Evolutionary conservation across 1,139 yeast genomes (phyloP), one percentile per base, ranked within the genome.

Genomic region (Saccharomyces uvarum): DNA sequence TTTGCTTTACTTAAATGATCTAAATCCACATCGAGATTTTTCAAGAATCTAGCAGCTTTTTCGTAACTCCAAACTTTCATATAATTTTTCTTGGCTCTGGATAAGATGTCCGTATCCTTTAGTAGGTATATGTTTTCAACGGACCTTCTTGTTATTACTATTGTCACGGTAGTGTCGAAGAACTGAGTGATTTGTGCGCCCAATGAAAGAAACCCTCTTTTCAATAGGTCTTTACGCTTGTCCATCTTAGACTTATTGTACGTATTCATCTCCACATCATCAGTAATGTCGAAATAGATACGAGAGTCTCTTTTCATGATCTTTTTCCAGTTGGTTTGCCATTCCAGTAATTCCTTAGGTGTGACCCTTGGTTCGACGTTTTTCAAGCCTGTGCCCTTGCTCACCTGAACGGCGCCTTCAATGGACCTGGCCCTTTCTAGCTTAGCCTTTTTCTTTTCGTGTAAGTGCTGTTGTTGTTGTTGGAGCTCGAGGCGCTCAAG

Each of bases 11-110:
- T 64, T 56, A 56, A 60, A 60, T 55, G 62, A 53, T 57, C 70
- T 52, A 56, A 62, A 60, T 63, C 82, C 82, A 48, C 93, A 51
- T 69, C 87, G 62, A 91, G 74, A 64, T 89, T 83, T 58, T 80
- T 80, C 67, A 91, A 75, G 66, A 93, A 90, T 51, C 97, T 75
- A 63, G 84, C 79, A 7, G 91, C 89, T 69, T 91, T 91, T 55
- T 88, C 96, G 64, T 82, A 84, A 51, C 86, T 83, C 97, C 98
- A 91, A 16, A 91, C 86, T 68, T 89, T 89, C 68, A 88, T 79
- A 46, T 61, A 63, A 57, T 77, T 78, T 56, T 74, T 75, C 32
- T 76, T 72, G 2, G 91, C 95, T 61, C 83, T 80, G 54, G 80
- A 76, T 61, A 88, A 79, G 26, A 88, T 81, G 68, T 87, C 95